Percentiles rank a stretch among this genome's conserved stretches.
These are phyloP conservation scores for Lachnum nothofagi DNA, from an alignment of 2,329 filamentous ascomycete genomes.

Conservation along the genomic window DNA sequence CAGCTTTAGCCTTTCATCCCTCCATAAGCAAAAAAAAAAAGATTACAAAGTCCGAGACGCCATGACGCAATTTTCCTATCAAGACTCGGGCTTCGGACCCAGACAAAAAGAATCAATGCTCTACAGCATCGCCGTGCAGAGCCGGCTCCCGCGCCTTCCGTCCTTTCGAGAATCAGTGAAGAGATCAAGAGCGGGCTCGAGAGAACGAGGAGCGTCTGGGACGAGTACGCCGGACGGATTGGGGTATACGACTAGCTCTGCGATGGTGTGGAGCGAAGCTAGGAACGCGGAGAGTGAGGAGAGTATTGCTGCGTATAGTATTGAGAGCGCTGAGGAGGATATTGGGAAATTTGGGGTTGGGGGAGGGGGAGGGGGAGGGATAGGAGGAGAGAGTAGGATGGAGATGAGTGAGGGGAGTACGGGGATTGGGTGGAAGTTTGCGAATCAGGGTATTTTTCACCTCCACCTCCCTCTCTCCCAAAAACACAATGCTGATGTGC, in stretches of 20 bases:
- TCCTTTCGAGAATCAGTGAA: constrained; percentile 43
- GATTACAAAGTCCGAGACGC: too few species aligned
- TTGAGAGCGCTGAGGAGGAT: too few species aligned
- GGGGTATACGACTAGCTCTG: too few species aligned
- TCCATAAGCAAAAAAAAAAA: too few species aligned
- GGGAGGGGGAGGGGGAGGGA: background rate
- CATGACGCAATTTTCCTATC: background rate
- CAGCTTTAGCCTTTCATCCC: too few species aligned
- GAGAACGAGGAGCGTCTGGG: too few species aligned
- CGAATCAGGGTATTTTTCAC: constrained; percentile 47
- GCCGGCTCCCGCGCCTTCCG: constrained; percentile 45
- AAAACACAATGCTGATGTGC: background rate
- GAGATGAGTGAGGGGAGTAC: constrained; percentile 26
- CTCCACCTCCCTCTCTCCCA: background rate
- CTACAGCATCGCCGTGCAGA: constrained; percentile 49
- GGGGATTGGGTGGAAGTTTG: constrained; percentile 48
- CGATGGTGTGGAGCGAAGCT: too few species aligned
- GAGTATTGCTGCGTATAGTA: too few species aligned
- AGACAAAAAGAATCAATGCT: constrained; percentile 40
- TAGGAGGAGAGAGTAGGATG: constrained; percentile 7
- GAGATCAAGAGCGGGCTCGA: too few species aligned
- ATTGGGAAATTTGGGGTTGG: constrained; percentile 16
- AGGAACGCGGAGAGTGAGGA: too few species aligned
- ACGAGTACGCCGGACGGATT: too few species aligned
- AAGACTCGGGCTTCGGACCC: background rate